These are phyloP conservation scores for Cladophialophora carrionii DNA, from an alignment of 2,329 filamentous ascomycete genomes.

Conservation along the genomic window DNA sequence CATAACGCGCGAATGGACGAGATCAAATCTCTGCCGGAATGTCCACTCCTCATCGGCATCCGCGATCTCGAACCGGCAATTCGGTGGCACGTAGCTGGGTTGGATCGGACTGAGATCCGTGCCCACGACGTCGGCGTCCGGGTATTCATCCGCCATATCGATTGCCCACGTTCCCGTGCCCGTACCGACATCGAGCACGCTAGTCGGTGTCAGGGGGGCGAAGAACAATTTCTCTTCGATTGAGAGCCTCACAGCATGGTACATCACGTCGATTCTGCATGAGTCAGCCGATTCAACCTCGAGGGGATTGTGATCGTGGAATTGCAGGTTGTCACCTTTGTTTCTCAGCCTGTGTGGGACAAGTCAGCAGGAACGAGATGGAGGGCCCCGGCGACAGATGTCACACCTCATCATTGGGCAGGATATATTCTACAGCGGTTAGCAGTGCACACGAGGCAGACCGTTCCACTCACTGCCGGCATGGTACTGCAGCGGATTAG, in stretches of 20 bases:
- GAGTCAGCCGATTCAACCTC: background rate
- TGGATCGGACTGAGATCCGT: background rate
- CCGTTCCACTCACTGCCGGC: background rate
- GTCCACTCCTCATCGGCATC: background rate
- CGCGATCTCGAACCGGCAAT: slow-evolving; percentile 32
- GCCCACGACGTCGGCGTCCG: background rate
- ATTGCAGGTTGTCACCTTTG: background rate
- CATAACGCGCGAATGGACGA: background rate
- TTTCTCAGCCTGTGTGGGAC: background rate
- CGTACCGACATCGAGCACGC: slow-evolving; percentile 26
- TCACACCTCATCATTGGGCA: background rate
- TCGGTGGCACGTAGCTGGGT: slow-evolving; percentile 30
- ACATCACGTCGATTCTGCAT: background rate
- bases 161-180: slow-evolving; percentile 39
- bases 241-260: background rate
- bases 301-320: background rate
- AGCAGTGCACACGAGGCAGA: background rate
- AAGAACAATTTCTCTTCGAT: background rate
- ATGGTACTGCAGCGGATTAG: background rate
- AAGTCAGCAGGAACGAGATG: background rate
- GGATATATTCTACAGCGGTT: background rate
- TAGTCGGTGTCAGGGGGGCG: background rate
- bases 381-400: background rate
- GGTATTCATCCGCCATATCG: background rate
- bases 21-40: background rate